Evolutionary conservation across 768 basidiomycete species (phyloP), one percentile per base, ranked within the genome.

Genomic region (Psilocybe sp.): DNA sequence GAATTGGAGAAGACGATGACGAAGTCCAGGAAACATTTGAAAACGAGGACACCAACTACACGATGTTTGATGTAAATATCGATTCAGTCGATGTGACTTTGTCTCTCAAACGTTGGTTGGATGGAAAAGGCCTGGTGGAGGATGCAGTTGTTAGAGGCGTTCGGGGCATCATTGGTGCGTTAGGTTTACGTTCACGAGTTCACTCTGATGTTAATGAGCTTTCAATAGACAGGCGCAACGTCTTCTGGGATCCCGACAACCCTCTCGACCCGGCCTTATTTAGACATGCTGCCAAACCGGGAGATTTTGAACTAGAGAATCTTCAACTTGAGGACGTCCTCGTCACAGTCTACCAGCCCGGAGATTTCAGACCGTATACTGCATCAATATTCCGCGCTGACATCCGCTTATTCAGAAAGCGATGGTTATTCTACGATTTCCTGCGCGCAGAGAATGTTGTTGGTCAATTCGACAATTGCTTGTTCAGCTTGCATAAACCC

Each of bases 11-110:
- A 38, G 75, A 71, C 8, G 89, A 87, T 5, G 86, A 89, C 3
- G 85, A 89, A 1, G 74, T 78, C 5, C 69, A 69, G 28, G 40
- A 50, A 0, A 28, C 46, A 46, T 56, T 70, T 33, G 56, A 70
- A 6, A 74, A 80, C 14, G 81, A 87, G 50, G 81, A 89, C 53
- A 60, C 63, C 44, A 90, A 92, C 64, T 89, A 87, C 67, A 86
- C 94, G 6, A 87, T 91, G 80, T 98, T 96, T 58, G 95, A 98
- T 65, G 67, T 99, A 53, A 92, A 82, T 54, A 82, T 99, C 13
- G 96, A 97, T 61, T 92, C 93, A 19, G 88, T 99, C 43, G 97
- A 98, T 55, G 95, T 99, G 13, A 93, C 92, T 0, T 73, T 99
- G 12, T 96, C 92, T 31, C 72, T 99, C 6, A 81, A 85, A 69